Base-by-base conservation (phyloP, 495 filamentous ascomycete genomes). In the Geopyxis carbonaria region DNA sequence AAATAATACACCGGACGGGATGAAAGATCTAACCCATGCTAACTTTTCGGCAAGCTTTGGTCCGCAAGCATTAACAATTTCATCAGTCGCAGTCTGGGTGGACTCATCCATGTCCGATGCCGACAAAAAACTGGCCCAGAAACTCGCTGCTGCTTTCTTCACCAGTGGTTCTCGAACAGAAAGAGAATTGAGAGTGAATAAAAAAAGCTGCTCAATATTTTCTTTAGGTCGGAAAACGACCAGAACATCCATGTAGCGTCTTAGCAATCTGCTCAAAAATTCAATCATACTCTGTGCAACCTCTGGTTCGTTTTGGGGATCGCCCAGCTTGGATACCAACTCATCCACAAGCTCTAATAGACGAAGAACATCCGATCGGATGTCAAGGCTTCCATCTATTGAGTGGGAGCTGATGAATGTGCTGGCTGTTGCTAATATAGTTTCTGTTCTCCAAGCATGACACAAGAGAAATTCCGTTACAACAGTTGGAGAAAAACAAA, bases 211-310 rank as follows among this genome's bases (percentile, higher is more conserved):
- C 44, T 76, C 71, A 14, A 81, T 61, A 14, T 70, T 60, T 4
- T 62, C 57, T 3, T 59, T 42, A 1, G 66, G 60, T 40, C 71
- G 59, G 14, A 61, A 57, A 15, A 56, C 57, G 42, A 75, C 62
- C 15, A 84, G 59, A 13, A 74, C 55, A 15, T 66, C 54, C 20
- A 68, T 60, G 48, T 85, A 76, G 46, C 68, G 74, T 3, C 68
- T 66, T 37, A 89, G 58, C 21, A 85, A 59, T 34, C 73, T 74
- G 20, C 69, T 65, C 22, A 80, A 56, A 45, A 89, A 73, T 29
- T 80, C 72, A 43, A 89, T 78, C 23, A 76, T 71, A 43, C 73
- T 78, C 46, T 87, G 74, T 2, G 78, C 65, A 19, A 91, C 67
- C 50, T 93, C 84, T 1, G 83, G 81, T 28, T 94, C 86, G 43